Base-by-base conservation (phyloP, 805 yeast species). In the Yamadazyma philogaea region DNA sequence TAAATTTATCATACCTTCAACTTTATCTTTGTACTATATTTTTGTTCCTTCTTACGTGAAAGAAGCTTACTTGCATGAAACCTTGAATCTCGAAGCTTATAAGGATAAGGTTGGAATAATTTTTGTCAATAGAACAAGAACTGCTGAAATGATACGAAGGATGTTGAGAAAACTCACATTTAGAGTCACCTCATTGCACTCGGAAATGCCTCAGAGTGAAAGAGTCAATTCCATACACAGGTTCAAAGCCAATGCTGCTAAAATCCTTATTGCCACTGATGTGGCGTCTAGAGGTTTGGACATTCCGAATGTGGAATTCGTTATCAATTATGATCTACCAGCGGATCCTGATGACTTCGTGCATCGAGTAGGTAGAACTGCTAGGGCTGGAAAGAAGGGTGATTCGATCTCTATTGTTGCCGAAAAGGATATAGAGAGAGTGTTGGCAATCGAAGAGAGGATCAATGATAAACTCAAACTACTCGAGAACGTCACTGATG, bases 301-400 rank as follows among this genome's bases (percentile, higher is more conserved):
- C 74, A 93, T 93, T 43, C 99, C 98, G 8, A 74, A 80, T 7
- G 99, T 93, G 3, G 91, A 83, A 57, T 70, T 93, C 52, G 98
- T 93, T 19, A 67, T 93, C 19, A 93, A 93, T 60, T 93, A 78
- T 57, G 98, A 93, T 57, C 79, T 93, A 18, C 99, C 99, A 4
- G 89, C 93, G 0, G 97, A 93, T 57, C 87, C 98, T 3, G 96
- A 93, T 57, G 96, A 93, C 49, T 93, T 87, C 55, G 89, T 93
- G 41, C 99, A 93, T 66, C 75, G 99, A 63, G 96, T 91, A 8
- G 99, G 99, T 70, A 87, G 99, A 79, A 91, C 99, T 10, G 99
- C 98, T 7, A 85, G 99, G 77, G 98, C 98, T 2, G 98, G 98
- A 2, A 75, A 95, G 53, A 66, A 70, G 39, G 99, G 99, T 66